Conservation (phyloP, 148 eudicot genomes). For the Euryodendron excelsum region DNA sequence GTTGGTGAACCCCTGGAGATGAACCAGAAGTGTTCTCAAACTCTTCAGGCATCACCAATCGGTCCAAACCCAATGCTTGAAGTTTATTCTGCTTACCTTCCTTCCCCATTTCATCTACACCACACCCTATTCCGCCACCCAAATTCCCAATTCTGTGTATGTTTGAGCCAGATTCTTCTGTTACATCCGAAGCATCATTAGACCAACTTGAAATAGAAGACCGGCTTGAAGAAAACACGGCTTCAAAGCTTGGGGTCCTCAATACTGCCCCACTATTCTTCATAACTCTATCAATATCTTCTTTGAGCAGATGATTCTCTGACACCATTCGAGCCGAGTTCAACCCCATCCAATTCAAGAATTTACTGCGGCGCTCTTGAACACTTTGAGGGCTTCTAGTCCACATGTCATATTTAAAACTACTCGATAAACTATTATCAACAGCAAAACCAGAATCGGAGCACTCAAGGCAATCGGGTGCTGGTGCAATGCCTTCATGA, state of each 20-base stretch:
- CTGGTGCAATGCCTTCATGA: slow-evolving; percentile 48
- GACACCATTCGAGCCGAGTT: slow-evolving; percentile 25
- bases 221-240: slow-evolving; percentile 48
- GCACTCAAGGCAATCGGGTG: slow-evolving; percentile 29
- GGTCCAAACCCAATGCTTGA: slow-evolving; percentile 19
- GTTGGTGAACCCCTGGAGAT: slow-evolving; percentile 32
- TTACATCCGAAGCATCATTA: slow-evolving; percentile 27
- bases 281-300: slow-evolving; percentile 32
- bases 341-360: slow-evolving; percentile 62
- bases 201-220: slow-evolving; percentile 45
- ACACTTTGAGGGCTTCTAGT: slow-evolving; percentile 59
- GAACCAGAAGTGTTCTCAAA: slow-evolving; percentile 27
- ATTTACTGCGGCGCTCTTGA: slow-evolving; percentile 66
- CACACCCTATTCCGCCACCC: slow-evolving; percentile 20
- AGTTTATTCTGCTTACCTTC: slow-evolving; percentile 12
- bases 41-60: slow-evolving; percentile 9
- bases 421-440: slow-evolving; percentile 23
- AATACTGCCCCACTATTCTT: slow-evolving; percentile 41
- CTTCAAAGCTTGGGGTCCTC: slow-evolving; percentile 33
- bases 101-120: slow-evolving; percentile 19
- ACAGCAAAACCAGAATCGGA: slow-evolving; percentile 14
- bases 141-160: slow-evolving; percentile 22
- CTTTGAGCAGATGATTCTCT: slow-evolving; percentile 25
- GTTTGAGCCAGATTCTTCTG: slow-evolving; percentile 22
- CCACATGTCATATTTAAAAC: slow-evolving; percentile 65